A percentile compares a stretch with the other conserved stretches of the same genome.
Conservation (phyloP, 2,329 filamentous ascomycete genomes). For the Alternaria sp. region DNA sequence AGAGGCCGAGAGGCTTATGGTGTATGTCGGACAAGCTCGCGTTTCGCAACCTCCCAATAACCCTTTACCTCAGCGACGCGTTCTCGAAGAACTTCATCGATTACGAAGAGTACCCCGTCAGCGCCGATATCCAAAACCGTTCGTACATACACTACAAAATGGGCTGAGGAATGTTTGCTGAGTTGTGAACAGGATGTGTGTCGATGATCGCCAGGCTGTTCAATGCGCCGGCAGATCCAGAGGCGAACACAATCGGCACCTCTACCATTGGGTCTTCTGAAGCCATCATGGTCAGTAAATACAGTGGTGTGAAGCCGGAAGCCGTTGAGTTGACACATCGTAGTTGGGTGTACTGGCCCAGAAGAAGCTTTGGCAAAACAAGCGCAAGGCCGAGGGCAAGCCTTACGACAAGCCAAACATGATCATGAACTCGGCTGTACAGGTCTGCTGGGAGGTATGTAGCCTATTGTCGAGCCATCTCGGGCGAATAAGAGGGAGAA, state of each 20-base stretch:
- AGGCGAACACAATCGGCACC: constrained; percentile 77
- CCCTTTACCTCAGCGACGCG: constrained; percentile 60
- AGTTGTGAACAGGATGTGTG: constrained; percentile 37
- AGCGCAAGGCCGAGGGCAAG: constrained; percentile 82
- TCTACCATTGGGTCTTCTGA: constrained; percentile 90
- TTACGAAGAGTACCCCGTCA: constrained; percentile 59
- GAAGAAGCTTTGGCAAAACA: constrained; percentile 94
- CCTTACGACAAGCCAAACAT: constrained; percentile 83
- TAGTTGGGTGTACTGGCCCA: constrained; percentile 80
- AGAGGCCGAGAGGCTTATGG: constrained; percentile 95
- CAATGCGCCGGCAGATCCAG: constrained; percentile 70
- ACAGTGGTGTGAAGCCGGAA: neutral
- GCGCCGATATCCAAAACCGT: constrained; percentile 74
- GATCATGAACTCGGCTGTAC: constrained; percentile 93
- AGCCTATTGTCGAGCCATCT: no score
- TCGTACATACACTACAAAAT: constrained; percentile 75
- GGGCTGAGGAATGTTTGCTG: constrained; percentile 60
- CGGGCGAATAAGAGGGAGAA: no score
- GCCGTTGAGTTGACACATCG: neutral
- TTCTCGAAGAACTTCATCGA: constrained; percentile 88
- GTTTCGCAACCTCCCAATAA: constrained; percentile 3
- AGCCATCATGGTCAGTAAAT: constrained; percentile 61
- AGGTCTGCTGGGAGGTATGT: constrained; percentile 85
- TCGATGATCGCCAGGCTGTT: constrained; percentile 76
- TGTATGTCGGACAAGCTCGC: constrained; percentile 55